Evolutionary conservation across 108 stramenopile genomes (phyloP).

Genomic region (Heterococcus sp.): DNA sequence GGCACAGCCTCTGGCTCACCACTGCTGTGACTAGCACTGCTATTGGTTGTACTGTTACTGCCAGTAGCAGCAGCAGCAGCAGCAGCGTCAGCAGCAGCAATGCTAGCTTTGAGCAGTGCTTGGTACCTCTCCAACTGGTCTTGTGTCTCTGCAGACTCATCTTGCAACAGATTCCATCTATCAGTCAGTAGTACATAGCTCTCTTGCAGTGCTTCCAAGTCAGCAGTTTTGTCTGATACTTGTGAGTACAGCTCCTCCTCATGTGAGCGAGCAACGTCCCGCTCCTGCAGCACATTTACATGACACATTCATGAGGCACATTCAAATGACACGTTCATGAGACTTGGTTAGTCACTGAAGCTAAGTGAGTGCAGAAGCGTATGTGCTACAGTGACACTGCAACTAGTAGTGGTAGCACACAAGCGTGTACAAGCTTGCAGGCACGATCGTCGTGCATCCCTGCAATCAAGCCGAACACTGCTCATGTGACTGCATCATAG

Average conservation of each 20-base stretch:
- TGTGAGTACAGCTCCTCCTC: constrained; percentile 54
- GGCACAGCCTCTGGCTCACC: background rate
- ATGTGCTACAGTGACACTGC: too few species aligned
- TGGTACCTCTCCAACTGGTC: constrained; percentile 7
- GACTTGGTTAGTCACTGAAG: too few species aligned
- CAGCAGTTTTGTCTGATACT: constrained; percentile 34
- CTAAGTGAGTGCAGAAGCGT: too few species aligned
- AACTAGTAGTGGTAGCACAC: too few species aligned
- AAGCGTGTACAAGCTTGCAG: too few species aligned
- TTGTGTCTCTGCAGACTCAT: constrained; percentile 4
- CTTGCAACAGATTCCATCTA: constrained; percentile 24
- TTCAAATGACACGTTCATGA: too few species aligned
- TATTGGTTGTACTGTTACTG: background rate
- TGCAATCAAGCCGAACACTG: too few species aligned
- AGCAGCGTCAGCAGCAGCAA: background rate
- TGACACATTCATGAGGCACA: too few species aligned
- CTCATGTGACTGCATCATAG: too few species aligned
- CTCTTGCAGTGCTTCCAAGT: constrained; percentile 54
- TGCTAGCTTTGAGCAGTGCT: background rate
- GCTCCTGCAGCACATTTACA: constrained; percentile 43
- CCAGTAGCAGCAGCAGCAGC: background rate
- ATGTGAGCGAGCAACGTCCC: constrained; percentile 47
- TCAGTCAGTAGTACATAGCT: constrained; percentile 52
- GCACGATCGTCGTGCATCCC: too few species aligned
- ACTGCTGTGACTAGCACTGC: background rate